Evolutionary conservation across 2,329 filamentous ascomycete genomes (phyloP), one percentile per base, ranked within the genome.

Genomic region (Hypoxylon sp.): DNA sequence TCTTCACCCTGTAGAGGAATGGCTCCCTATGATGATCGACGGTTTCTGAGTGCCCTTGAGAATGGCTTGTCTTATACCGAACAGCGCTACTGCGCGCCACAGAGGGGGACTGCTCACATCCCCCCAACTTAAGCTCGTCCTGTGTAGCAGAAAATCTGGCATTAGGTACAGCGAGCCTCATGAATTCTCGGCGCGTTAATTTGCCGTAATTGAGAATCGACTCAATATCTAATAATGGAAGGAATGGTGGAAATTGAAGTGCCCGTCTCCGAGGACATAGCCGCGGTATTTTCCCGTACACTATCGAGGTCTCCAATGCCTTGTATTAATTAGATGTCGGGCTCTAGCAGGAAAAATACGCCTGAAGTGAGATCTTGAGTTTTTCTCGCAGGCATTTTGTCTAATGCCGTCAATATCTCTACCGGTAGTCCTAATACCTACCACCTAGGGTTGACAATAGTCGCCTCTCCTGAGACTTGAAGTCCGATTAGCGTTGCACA

Each of bases 21-120:
- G 65, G 48, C 21, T 13, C 23, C 25, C 60, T 51, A 71, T 71
- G 68, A 66, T 60, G 68, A 71, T 71, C 68, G 68, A 45, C 68
- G 49, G 14, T 13, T 28, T 38, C 34, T 60, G 28, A 30, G 38
- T 49, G 45, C 53, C 34, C 68, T 68, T 63, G 57, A 71, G 65
- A 69, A 66, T 69, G 68, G 51, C 23, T 51, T 71, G 68, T 71
- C 68, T 71, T 59, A 71, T 69, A 60, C 55, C 55, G 17, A 57
- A 46, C 30, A 30, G 52, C 65, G 38, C 65, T 71, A 66, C 65
- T 66, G 60, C 21, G 50, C 68, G 60, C 68, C 68, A 66, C 68
- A 21, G 11, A 28, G 36, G 45, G 45, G 41, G 56, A 62, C 64
- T 59, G 41, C 17, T 14, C 38, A 28, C 34, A 38, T 45, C 45